Conservation (phyloP, 331 rosid species). For the Pyrus hybrid region DNA sequence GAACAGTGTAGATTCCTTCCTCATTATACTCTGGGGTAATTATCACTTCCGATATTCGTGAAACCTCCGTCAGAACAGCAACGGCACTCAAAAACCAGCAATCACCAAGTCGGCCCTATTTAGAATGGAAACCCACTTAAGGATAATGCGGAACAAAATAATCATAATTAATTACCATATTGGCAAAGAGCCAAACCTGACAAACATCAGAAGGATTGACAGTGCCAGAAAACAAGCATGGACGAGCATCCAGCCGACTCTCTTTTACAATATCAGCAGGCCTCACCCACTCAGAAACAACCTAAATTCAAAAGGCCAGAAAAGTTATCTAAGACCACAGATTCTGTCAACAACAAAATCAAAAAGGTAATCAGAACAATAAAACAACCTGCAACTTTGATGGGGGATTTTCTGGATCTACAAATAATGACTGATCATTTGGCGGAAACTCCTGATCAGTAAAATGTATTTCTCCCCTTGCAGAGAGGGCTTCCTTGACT, state of each 20-base stretch:
- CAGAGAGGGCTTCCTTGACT: constrained; percentile 90
- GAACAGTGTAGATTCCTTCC: constrained; percentile 90
- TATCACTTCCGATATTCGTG: constrained; percentile 87
- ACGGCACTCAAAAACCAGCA: constrained; percentile 99
- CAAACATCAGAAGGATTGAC: constrained; percentile 99
- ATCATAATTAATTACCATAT: neutral
- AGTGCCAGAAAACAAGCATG: constrained; percentile 71
- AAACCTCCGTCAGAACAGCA: constrained; percentile 91
- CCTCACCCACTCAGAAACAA: constrained; percentile 89
- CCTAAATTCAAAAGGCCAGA: constrained; percentile 31
- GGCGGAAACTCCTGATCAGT: constrained; percentile 99
- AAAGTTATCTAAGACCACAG: neutral
- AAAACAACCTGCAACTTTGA: constrained; percentile 60
- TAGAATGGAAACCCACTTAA: constrained; percentile 10
- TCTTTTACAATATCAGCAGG: constrained; percentile 72
- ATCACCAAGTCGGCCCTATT: constrained; percentile 95
- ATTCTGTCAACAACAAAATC: neutral
- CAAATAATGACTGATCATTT: constrained; percentile 65
- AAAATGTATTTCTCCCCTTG: constrained; percentile 68
- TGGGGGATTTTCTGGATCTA: constrained; percentile 80
- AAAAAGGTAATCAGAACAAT: neutral
- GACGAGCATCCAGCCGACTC: constrained; percentile 41
- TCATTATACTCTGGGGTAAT: constrained; percentile 95
- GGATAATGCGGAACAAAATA: constrained; percentile 1
- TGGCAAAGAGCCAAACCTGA: constrained; percentile 51